A percentile compares a stretch with the other conserved stretches of the same genome.
These are phyloP conservation scores for Aphanomyces invadans DNA, from an alignment of 352 stramenopile species.

Conservation along the genomic window DNA sequence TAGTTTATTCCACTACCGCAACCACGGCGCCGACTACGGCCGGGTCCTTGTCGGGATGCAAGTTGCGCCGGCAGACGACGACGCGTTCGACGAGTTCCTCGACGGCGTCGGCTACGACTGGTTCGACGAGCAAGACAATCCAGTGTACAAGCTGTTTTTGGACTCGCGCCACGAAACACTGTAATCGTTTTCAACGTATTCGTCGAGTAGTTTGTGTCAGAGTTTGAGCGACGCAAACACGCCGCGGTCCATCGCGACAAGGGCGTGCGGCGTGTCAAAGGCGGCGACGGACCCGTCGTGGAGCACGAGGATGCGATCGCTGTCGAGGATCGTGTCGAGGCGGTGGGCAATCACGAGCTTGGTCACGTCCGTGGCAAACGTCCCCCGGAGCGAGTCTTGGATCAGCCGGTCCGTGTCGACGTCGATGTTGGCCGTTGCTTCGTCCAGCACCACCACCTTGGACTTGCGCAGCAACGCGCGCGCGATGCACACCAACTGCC, in stretches of 20 bases:
- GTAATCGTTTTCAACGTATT: too few species aligned
- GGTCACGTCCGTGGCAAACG: constrained; percentile 51
- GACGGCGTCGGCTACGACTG: constrained; percentile 67
- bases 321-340: constrained; percentile 86
- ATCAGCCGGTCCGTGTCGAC: constrained; percentile 49
- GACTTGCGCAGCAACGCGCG: constrained; percentile 83
- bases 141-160: constrained; percentile 75
- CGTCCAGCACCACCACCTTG: constrained; percentile 87
- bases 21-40: constrained; percentile 96
- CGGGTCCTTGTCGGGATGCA: constrained; percentile 96
- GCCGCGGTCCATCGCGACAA: constrained; percentile 46
- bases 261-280: constrained; percentile 54
- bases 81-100: constrained; percentile 61
- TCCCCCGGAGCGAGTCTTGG: constrained; percentile 25
- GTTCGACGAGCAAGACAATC: constrained; percentile 73
- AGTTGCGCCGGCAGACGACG: constrained; percentile 52
- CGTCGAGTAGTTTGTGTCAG: too few species aligned
- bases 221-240: constrained; percentile 40
- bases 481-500: constrained; percentile 86
- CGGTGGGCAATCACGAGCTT: constrained; percentile 88
- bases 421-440: constrained; percentile 51
- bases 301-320: constrained; percentile 79
- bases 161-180: too few species aligned
- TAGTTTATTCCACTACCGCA: constrained; percentile 98
- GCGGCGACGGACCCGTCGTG: constrained; percentile 68